Percentiles rank a stretch among this genome's conserved stretches.
Evolutionary conservation across 2,329 filamentous ascomycete genomes (phyloP).

Genomic region (Cadophora luteo-olivacea): DNA sequence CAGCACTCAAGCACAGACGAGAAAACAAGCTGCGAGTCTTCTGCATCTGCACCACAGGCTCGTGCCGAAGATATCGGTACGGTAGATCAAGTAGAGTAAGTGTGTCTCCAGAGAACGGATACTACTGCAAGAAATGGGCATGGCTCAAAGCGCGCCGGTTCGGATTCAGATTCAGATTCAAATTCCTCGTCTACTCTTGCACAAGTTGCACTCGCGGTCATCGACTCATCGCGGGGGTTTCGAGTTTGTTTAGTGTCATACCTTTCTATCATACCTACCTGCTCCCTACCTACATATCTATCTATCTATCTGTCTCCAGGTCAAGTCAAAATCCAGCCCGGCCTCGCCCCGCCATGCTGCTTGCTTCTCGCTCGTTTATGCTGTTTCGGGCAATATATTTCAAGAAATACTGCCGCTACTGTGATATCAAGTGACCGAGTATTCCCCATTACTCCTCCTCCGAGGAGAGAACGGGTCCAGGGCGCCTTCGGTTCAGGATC

Average conservation of each 20-base stretch:
- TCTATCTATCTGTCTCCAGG: no score
- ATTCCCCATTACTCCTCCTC: conserved; percentile 10
- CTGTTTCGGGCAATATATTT: conserved; percentile 13
- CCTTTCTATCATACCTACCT: no score
- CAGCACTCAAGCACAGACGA: no score
- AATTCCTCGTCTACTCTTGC: conserved; percentile 2
- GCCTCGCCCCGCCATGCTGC: neutral
- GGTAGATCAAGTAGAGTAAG: neutral
- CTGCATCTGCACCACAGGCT: conserved; percentile 6
- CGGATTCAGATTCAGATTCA: no score
- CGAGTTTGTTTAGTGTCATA: neutral
- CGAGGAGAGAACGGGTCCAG: neutral
- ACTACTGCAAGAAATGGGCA: neutral
- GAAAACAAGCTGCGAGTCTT: no score
- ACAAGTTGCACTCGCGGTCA: neutral
- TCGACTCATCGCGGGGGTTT: conserved; percentile 2
- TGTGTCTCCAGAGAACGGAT: neutral
- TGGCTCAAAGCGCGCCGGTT: neutral
- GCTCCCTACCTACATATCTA: no score
- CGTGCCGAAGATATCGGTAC: conserved; percentile 12
- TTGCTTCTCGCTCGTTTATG: conserved; percentile 2
- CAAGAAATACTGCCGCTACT: conserved; percentile 1
- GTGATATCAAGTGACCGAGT: conserved; percentile 15
- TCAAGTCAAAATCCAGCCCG: neutral
- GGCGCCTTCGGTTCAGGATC: neutral